A percentile compares a stretch with the other conserved stretches of the same genome.
Evolutionary conservation across 176 grass and related monocot species (phyloP).

Genomic region (Aegilops umbellulata): DNA sequence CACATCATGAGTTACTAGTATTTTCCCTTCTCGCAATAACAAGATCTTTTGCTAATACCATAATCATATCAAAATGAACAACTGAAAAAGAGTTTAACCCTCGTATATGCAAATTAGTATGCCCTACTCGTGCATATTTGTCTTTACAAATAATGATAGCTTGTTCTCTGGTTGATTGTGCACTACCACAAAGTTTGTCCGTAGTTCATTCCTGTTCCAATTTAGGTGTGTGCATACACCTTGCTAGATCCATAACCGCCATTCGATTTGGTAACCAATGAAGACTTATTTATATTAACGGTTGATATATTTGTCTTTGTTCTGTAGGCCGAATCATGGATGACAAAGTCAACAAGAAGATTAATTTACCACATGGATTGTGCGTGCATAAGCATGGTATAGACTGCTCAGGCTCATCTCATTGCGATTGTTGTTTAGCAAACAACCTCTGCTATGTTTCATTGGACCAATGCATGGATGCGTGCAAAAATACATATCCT

Average conservation of each 20-base stretch:
- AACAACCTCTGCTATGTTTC: background rate
- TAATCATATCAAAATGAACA: no score
- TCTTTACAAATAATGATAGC: no score
- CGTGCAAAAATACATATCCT: background rate
- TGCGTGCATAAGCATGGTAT: background rate
- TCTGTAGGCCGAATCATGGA: background rate
- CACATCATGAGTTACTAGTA: no score
- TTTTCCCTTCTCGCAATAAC: no score
- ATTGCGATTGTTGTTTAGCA: background rate
- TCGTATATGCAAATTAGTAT: no score
- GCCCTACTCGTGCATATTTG: no score
- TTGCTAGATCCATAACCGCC: no score
- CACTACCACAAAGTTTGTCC: background rate
- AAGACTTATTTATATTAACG: background rate
- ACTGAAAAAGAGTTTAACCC: no score
- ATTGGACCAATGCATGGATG: background rate
- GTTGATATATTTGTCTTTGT: background rate
- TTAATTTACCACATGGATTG: background rate
- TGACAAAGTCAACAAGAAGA: background rate
- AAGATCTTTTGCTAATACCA: no score
- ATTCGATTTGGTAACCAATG: background rate
- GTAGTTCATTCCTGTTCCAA: background rate
- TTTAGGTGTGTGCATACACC: no score
- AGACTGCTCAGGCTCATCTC: background rate
- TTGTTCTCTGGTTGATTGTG: no score